phyloP scores from a whole-genome alignment of 2,329 filamentous ascomycete species.

The Teratosphaeria nubilosa region DNA sequence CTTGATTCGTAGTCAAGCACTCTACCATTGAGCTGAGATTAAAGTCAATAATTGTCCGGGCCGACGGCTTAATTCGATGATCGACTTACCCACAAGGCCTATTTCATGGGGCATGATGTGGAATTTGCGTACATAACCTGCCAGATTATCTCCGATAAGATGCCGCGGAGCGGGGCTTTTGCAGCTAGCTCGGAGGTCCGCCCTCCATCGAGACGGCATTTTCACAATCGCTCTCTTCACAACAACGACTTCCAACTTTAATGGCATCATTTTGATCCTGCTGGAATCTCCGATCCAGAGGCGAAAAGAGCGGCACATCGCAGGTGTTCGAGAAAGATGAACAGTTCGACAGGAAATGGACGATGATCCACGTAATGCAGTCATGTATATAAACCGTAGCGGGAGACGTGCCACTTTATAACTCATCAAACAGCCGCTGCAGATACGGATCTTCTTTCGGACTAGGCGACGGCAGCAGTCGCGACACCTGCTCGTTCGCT shows the following conservation, averaged over 20 bases:
- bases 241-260: too few species aligned
- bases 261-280: too few species aligned
- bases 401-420: constrained; percentile 7
- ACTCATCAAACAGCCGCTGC: constrained; percentile 20
- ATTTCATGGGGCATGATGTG: background rate
- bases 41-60: too few species aligned
- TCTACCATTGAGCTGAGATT: constrained; percentile 44
- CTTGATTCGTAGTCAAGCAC: constrained; percentile 43
- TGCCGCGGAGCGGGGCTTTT: too few species aligned
- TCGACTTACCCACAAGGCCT: background rate
- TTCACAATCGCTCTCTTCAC: too few species aligned
- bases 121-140: background rate
- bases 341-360: too few species aligned
- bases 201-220: too few species aligned
- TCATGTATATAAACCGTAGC: background rate
- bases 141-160: background rate
- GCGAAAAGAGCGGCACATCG: too few species aligned
- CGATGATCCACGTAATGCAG: background rate
- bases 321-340: too few species aligned
- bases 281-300: too few species aligned
- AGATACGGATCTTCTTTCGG: constrained; percentile 19
- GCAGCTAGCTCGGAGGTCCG: too few species aligned
- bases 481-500: constrained; percentile 8
- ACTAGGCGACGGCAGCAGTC: constrained; percentile 7
- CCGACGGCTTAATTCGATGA: too few species aligned